Evolutionary conservation across 805 yeast genomes (phyloP), one percentile per base, ranked within the genome.

Genomic region (Candida odintsovae): DNA sequence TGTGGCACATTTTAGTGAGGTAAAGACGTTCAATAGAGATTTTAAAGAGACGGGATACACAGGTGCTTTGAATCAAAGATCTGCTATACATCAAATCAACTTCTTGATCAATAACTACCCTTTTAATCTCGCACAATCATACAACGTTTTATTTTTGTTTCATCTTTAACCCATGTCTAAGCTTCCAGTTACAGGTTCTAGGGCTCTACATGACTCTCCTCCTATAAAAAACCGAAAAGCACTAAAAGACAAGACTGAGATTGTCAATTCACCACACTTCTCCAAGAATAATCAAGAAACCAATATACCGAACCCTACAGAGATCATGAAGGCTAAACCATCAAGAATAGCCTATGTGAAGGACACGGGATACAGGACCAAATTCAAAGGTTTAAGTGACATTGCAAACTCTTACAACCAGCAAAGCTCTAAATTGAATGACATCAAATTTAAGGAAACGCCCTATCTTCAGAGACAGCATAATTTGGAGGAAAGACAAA

Each of bases 211-310:
- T 20, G 49, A 42, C 0, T 50, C 58, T 1, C 63, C 63, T 2
- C 63, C 60, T 3, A 36, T 50, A 15, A 58, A 58, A 48, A 47
- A 40, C 38, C 47, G 63, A 39, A 57, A 57, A 29, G 59, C 55
- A 0, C 44, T 58, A 3, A 31, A 38, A 13, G 58, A 54, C 18
- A 44, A 49, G 12, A 53, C 56, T 3, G 52, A 50, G 22, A 48
- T 48, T 15, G 26, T 50, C 25, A 54, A 57, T 39, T 53, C 60
- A 6, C 62, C 61, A 15, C 40, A 43, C 7, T 50, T 40, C 33
- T 28, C 52, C 19, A 44, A 42, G 19, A 40, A 10, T 9, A 16
- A 36, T 8, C 6, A 26, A 28, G n/a, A 28, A 11, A 28, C n/a
- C 10, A 13, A 16, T 15, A 25, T 41, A 9, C 38, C 41, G 11